phyloP scores from a whole-genome alignment of 2,329 filamentous ascomycete genomes.

The Colletotrichum agaves region DNA sequence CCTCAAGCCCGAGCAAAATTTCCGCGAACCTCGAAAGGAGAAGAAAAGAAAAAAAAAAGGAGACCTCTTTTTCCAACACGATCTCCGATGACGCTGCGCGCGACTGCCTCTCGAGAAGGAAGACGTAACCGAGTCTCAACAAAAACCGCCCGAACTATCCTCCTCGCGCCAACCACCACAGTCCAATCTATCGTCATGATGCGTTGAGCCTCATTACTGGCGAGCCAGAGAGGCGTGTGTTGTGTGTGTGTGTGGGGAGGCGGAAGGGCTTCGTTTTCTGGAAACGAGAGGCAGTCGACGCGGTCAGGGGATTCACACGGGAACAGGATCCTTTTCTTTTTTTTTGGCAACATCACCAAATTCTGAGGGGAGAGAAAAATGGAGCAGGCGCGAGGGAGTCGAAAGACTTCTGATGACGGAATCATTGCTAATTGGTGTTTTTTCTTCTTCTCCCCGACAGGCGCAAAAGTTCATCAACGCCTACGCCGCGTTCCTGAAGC shows the following conservation, averaged over 20 bases:
- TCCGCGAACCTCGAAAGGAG: constrained; percentile 17
- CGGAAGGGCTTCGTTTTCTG: background rate
- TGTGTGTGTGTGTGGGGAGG: background rate
- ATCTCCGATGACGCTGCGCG: constrained; percentile 29
- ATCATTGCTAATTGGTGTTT: constrained; percentile 72
- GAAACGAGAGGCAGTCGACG: background rate
- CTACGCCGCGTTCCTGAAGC: constrained; percentile 91
- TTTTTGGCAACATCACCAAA: constrained; percentile 42
- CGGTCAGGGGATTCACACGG: background rate
- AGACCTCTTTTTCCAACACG: background rate
- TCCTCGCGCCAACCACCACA: too few species aligned
- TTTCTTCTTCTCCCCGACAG: constrained; percentile 61
- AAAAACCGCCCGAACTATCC: too few species aligned
- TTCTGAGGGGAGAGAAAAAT: constrained; percentile 31
- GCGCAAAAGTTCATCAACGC: constrained; percentile 90
- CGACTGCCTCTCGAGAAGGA: background rate
- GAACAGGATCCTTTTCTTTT: background rate
- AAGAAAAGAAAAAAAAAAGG: too few species aligned
- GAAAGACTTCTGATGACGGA: constrained; percentile 80
- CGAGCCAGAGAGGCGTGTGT: background rate
- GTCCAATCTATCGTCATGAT: too few species aligned
- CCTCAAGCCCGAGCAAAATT: background rate
- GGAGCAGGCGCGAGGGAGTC: constrained; percentile 79
- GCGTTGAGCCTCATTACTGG: too few species aligned
- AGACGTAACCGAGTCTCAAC: too few species aligned